These are phyloP conservation scores for Saccharomyces hybrid DNA, from an alignment of 1,139 yeast genomes.

Conservation along the genomic window DNA sequence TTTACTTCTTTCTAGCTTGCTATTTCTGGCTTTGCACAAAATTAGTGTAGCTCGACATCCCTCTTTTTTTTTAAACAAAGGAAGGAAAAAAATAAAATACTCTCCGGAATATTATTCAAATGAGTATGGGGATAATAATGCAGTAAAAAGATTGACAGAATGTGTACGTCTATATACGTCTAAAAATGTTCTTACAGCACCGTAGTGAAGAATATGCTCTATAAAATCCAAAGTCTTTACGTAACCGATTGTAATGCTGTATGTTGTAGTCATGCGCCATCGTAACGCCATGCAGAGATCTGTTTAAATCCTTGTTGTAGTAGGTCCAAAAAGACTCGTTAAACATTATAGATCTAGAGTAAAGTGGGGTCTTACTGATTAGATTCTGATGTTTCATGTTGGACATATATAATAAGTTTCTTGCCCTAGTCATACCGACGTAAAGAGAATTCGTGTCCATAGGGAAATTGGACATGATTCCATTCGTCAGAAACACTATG, in stretches of 20 bases:
- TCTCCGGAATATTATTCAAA: neutral
- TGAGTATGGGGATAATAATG: neutral
- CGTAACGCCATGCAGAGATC: constrained; percentile 4
- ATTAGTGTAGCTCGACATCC: neutral
- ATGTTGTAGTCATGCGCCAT: neutral
- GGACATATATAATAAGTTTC: constrained; percentile 42
- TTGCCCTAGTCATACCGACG: constrained; percentile 62
- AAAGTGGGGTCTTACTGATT: neutral
- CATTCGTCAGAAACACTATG: constrained; percentile 49
- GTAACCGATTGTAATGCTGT: neutral
- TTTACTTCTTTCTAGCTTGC: neutral
- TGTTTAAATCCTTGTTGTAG: constrained; percentile 22
- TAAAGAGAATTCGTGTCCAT: constrained; percentile 39
- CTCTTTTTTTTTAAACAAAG: neutral
- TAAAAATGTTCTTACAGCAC: neutral
- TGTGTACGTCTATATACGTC: neutral
- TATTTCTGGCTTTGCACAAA: neutral
- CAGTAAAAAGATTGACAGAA: neutral
- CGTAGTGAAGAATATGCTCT: neutral
- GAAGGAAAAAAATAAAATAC: neutral
- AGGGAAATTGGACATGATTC: constrained; percentile 26
- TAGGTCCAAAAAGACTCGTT: constrained; percentile 26
- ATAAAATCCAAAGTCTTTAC: neutral
- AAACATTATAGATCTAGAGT: constrained; percentile 3
- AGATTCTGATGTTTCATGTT: constrained; percentile 22